Evolutionary conservation across 1,284 basidiomycete species (phyloP), one percentile per base, ranked within the genome.

Genomic region (Irpex sp.): DNA sequence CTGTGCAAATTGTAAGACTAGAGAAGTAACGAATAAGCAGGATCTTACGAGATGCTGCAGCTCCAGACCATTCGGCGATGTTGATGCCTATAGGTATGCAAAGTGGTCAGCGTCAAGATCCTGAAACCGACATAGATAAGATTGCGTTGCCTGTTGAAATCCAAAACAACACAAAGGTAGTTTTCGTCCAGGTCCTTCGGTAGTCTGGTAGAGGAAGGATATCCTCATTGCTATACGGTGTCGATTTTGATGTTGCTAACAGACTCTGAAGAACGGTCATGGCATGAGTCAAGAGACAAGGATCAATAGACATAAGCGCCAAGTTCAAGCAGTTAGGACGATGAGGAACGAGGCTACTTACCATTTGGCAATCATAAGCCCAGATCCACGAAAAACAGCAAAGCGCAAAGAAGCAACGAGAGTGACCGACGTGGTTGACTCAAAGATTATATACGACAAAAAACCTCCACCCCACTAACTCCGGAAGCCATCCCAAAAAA

Each of bases 61-160:
- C 79, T 3, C 75, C 79, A n/a, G 78, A 80, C 79, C 79, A 80
- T 68, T 80, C 79, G 4, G 78, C 79, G 64, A 80, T 79, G 65
- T 80, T 80, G 67, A 80, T 78, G 18, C 76, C 79, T 80, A 59
- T 22, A 60, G 27, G 63, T 69, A 24, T 65, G 38, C 63, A 20
- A 13, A 7, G 10, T 27, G 9, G 7, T 27, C 18, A 27, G 49
- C 24, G 38, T 9, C n/a, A 27, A 15, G 7, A 15, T 32, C 13
- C n/a, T 44, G n/a, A 58, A 64, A 49, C 43, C 20, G 20, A n/a
- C 45, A 67, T 20, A 27, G n/a, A 59, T 15, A 67, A 49, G 11
- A 42, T 24, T 59, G 11, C 20, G 64, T 38, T 22, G 78, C 80
- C 76, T 22, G 80, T 81, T 1, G 79, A 76, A 3, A 81, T 69